These are phyloP conservation scores for Petrea volubilis DNA, from an alignment of 257 asterid genomes.

Conservation along the genomic window DNA sequence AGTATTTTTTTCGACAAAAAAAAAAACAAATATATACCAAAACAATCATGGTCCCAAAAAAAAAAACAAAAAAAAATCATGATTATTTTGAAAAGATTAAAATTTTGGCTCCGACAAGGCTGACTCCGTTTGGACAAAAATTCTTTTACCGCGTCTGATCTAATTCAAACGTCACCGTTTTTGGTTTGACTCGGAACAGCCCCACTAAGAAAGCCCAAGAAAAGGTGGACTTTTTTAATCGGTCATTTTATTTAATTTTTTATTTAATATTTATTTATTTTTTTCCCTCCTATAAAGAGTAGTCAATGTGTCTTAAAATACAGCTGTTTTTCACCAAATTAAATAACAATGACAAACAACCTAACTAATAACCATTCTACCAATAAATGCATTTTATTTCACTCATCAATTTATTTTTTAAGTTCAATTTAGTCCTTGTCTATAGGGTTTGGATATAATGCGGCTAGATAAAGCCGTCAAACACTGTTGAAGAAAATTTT, in stretches of 20 bases:
- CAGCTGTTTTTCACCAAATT: too few species aligned
- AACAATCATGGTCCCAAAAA: too few species aligned
- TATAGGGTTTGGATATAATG: too few species aligned
- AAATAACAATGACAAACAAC: too few species aligned
- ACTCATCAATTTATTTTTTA: neutral
- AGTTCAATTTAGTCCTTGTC: neutral
- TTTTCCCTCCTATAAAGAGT: neutral
- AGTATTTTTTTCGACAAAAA: too few species aligned
- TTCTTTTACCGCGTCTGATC: neutral
- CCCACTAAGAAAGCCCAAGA: neutral
- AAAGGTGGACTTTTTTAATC: conserved; percentile 13
- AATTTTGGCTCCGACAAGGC: neutral
- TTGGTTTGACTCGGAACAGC: conserved; percentile 21
- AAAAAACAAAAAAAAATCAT: neutral
- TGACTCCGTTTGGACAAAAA: neutral
- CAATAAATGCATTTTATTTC: too few species aligned
- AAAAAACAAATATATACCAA: too few species aligned
- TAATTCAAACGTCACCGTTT: conserved; percentile 1
- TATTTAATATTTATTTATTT: neutral
- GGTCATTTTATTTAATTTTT: neutral
- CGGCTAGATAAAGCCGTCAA: too few species aligned
- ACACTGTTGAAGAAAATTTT: too few species aligned
- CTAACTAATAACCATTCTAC: neutral
- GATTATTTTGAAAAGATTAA: neutral
- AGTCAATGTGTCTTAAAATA: too few species aligned